These are phyloP conservation scores for Talaromyces sp. DNA, from an alignment of 2,329 filamentous ascomycete genomes.

Conservation along the genomic window DNA sequence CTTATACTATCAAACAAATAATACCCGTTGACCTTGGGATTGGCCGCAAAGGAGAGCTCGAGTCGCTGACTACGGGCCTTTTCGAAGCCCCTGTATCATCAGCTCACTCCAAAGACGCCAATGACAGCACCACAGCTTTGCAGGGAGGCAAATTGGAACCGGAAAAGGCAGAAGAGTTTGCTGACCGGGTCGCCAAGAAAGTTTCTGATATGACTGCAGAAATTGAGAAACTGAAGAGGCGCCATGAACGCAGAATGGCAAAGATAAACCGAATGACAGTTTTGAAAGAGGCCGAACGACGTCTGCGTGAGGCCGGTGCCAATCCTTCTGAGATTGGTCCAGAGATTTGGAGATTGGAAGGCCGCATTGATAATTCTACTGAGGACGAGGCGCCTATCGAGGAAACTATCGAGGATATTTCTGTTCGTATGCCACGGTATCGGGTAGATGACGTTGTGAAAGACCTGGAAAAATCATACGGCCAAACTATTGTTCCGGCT, in stretches of 20 bases:
- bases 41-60: constrained; percentile 77
- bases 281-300: constrained; percentile 70
- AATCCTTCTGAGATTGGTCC: constrained; percentile 51
- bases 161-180: constrained; percentile 79
- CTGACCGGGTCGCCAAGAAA: constrained; percentile 69
- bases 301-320: constrained; percentile 64
- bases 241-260: constrained; percentile 71
- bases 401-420: constrained; percentile 30
- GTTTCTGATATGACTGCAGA: constrained; percentile 71
- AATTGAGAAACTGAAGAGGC: constrained; percentile 76
- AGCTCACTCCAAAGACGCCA: constrained; percentile 26
- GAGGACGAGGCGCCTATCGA: constrained; percentile 33
- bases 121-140: constrained; percentile 30
- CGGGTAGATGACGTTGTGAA: constrained; percentile 67
- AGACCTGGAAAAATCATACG: constrained; percentile 68
- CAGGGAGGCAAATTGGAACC: constrained; percentile 63
- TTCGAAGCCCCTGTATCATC: constrained; percentile 59
- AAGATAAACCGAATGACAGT: constrained; percentile 68
- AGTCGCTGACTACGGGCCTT: constrained; percentile 76
- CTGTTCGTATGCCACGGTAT: constrained; percentile 42
- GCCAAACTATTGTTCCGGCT: constrained; percentile 62
- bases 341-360: constrained; percentile 63
- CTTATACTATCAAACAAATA: constrained; percentile 81
- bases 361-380: constrained; percentile 35
- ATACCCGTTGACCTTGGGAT: constrained; percentile 81